These are phyloP conservation scores for Tetrapyrgos nigripes DNA, from an alignment of 1,284 basidiomycete genomes.

Conservation along the genomic window DNA sequence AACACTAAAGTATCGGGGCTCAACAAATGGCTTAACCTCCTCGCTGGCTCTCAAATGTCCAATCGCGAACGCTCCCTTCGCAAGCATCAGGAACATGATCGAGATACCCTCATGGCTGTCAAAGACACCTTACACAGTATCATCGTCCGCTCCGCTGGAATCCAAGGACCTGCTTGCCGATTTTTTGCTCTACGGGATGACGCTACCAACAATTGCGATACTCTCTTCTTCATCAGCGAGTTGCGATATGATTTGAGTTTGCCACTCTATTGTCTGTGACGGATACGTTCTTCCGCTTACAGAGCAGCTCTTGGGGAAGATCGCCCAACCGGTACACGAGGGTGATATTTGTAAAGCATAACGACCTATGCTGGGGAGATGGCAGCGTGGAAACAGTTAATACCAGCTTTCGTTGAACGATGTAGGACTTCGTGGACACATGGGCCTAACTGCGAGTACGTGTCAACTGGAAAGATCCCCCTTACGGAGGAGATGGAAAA, in stretches of 20 bases:
- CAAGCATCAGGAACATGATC: constrained; percentile 21
- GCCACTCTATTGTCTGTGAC: constrained; percentile 39
- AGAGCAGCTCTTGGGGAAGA: constrained; percentile 14
- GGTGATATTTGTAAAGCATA: constrained; percentile 18
- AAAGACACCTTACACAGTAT: constrained; percentile 34
- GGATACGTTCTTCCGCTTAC: constrained; percentile 36
- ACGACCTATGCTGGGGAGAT: constrained; percentile 30
- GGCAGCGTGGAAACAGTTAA: constrained; percentile 38
- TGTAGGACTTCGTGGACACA: constrained; percentile 44
- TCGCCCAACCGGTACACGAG: constrained; percentile 8
- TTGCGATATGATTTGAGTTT: constrained; percentile 34
- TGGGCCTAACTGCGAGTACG: constrained; percentile 38
- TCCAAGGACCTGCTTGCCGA: constrained; percentile 18
- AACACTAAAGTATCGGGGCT: constrained; percentile 15
- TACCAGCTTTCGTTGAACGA: constrained; percentile 44
- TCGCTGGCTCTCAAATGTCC: constrained; percentile 35
- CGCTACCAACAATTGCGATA: constrained; percentile 27
- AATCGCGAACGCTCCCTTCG: constrained; percentile 30
- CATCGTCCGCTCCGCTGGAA: constrained; percentile 26
- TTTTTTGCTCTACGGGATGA: constrained; percentile 26
- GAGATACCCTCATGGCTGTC: constrained; percentile 29
- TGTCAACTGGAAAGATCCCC: constrained; percentile 27
- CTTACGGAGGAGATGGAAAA: constrained; percentile 29
- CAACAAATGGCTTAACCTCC: constrained; percentile 30
- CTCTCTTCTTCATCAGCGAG: constrained; percentile 32